These are phyloP conservation scores for Aspergillus sp. DNA, from an alignment of 2,329 filamentous ascomycete species.

Conservation along the genomic window DNA sequence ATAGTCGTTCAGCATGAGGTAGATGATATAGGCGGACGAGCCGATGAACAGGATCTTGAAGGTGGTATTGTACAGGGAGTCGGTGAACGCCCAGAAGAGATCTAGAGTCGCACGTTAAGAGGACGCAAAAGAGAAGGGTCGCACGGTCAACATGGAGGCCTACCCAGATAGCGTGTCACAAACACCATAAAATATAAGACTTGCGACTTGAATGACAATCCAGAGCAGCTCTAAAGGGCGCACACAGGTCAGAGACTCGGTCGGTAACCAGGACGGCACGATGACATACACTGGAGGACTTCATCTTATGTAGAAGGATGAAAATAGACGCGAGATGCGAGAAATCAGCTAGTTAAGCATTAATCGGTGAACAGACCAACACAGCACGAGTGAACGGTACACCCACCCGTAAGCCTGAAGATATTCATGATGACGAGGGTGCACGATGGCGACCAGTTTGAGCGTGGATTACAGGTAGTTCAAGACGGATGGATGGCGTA, in stretches of 20 bases:
- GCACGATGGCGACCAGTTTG: not conserved
- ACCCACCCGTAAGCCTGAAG: conserved; percentile 64
- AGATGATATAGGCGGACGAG: conserved; percentile 89
- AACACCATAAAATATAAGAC: conserved; percentile 93
- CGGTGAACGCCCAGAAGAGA: conserved; percentile 78
- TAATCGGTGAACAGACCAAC: conserved; percentile 5
- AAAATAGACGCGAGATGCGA: conserved; percentile 93
- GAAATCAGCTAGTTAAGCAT: conserved; percentile 68
- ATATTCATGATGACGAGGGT: conserved; percentile 60
- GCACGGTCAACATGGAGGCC: conserved; percentile 11
- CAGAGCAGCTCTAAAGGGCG: conserved; percentile 75
- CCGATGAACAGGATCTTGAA: conserved; percentile 96
- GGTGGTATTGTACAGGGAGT: conserved; percentile 83
- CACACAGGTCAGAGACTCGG: conserved; percentile 8
- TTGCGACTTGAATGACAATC: conserved; percentile 99
- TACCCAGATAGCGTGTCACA: conserved; percentile 85
- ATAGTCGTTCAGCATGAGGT: conserved; percentile 96
- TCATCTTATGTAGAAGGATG: conserved; percentile 96
- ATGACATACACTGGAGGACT: conserved; percentile 72
- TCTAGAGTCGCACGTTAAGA: conserved; percentile 50
- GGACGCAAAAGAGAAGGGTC: not conserved
- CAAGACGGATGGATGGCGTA: not conserved
- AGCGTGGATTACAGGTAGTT: conserved; percentile 1
- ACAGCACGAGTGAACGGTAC: not conserved
- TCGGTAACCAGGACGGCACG: not conserved